Base-by-base conservation (phyloP, 257 asterid species). In the Solanum bulbocastanum region DNA sequence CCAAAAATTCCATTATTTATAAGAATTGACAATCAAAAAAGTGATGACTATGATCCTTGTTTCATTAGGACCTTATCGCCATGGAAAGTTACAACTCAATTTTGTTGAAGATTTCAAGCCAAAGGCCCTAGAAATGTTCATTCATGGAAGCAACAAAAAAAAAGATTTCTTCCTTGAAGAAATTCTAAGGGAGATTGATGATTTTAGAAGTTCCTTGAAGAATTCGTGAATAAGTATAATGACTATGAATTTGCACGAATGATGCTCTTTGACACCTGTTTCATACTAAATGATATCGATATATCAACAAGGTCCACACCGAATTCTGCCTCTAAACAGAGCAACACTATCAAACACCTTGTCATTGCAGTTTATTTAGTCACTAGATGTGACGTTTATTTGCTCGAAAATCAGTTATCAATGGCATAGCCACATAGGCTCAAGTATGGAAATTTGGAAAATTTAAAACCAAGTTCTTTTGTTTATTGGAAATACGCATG, bases 41-140 rank as follows among this genome's bases (percentile, higher is more conserved):
- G 60, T 58, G 46, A 69, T 12, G 84, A 72, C 2, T 89, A 81
- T 35, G 86, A 88, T 30, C 89, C 92, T 14, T 25, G 88, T 88
- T 66, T 91, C 92, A 30, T 37, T 91, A 15, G 91, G 93, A 8
- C 91, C 92, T 18, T 89, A 88, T 82, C 91, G 88, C 56, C 88
- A 88, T 36, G 89, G 90, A 60, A 83, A 88, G 22, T 22, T 46
- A 33, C 66, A 87, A 6, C 88, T 91, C 68, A 42, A 78, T 10
- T 71, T 33, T 23, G 88, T 86, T 20, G 91, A 91, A 72, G 66
- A 89, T 11, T 85, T 86, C 87, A 89, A 91, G 84, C 66, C 56
- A 35, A 85, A 69, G 25, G 39, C 87, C 13, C 32, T 87, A 33
- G 69, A 85, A 9, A 78, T 83, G 88, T 84, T 87, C 74, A 35